Base-by-base conservation (phyloP, 2,329 filamentous ascomycete species). In the Venturiaceae sp. region DNA sequence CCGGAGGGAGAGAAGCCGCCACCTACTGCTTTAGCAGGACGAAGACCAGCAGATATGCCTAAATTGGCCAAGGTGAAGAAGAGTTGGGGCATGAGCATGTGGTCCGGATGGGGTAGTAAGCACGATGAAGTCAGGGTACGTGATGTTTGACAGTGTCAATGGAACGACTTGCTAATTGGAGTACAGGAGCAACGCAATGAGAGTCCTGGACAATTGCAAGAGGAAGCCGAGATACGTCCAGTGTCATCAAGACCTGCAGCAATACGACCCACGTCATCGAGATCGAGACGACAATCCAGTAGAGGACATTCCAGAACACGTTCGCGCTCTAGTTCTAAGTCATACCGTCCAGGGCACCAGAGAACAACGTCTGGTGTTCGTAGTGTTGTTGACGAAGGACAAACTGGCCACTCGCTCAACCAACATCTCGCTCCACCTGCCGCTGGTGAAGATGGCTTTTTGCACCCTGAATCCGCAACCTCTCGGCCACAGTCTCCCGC, bases 41-140 rank as follows among this genome's bases (percentile, higher is more conserved):
- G 90, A 59, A 76, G 53, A 67, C 77, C 60, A 74, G 75, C 55
- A 64, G 70, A 72, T 58, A 67, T 68, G 63, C 70, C 77, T n/a
- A 77, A 80, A 62, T 77, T 77, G 64, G 80, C 80, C 67, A 84
- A 78, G 71, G 79, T 69, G 58, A 71, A 73, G 63, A 85, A 82
- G 77, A 91, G 88, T 63, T 83, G 87, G 72, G 89, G 87, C 7
- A 77, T 96, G 70, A 83, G 85, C 2, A 75, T 96, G 63, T 97
- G 92, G 92, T 88, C 85, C 54, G 77, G 86, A 1, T 95, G 91
- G 88, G 91, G 90, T 14, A 92, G 87, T 50, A 95, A 88, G 68
- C 90, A 96, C 67, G 94, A 97, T 68, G 82, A 92, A 70, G 79
- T 79, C 62, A 88, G 87, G 0, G 79, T 95, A 65, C 59, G 67